Percentiles rank a stretch among this genome's conserved stretches.
phyloP scores from a whole-genome alignment of 169 alveolate species.

The Plasmodium yoelii region DNA sequence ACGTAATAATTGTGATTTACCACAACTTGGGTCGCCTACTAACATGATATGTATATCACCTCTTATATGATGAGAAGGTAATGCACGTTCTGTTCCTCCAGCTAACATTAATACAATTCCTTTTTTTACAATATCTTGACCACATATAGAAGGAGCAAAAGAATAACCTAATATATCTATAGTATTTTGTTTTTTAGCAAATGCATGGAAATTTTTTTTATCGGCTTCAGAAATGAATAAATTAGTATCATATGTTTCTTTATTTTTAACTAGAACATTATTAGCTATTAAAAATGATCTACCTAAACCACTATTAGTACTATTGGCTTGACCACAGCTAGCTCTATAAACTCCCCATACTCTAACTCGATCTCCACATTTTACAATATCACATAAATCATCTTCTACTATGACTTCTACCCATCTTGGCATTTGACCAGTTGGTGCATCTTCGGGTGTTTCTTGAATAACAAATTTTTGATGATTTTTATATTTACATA shows the following conservation, averaged over 20 bases:
- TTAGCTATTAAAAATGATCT: slow-evolving; percentile 94
- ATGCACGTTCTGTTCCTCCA: slow-evolving; percentile 96
- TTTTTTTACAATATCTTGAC: slow-evolving; percentile 94
- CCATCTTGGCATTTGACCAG: slow-evolving; percentile 98
- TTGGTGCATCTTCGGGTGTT: slow-evolving; percentile 98
- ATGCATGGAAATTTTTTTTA: slow-evolving; percentile 78
- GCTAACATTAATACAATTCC: slow-evolving; percentile 94
- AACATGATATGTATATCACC: slow-evolving; percentile 98
- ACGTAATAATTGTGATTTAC: slow-evolving; percentile 98
- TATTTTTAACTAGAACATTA: slow-evolving; percentile 85
- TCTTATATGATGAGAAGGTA: slow-evolving; percentile 91
- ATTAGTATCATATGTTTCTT: slow-evolving; percentile 76
- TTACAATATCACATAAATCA: slow-evolving; percentile 91
- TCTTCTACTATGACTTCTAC: slow-evolving; percentile 94
- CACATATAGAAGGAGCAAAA: slow-evolving; percentile 98
- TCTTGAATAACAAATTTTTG: slow-evolving; percentile 96
- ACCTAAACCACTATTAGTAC: slow-evolving; percentile 90
- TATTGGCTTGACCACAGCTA: slow-evolving; percentile 86
- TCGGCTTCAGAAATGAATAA: slow-evolving; percentile 83
- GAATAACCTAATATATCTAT: slow-evolving; percentile 93
- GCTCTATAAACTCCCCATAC: slow-evolving; percentile 97
- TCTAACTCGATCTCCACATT: slow-evolving; percentile 94
- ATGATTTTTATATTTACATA: slow-evolving; percentile 93
- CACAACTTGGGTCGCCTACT: slow-evolving; percentile 99
- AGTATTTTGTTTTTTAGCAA: slow-evolving; percentile 88